These are phyloP conservation scores for Aspergillus haitiensis DNA, from an alignment of 495 filamentous ascomycete genomes.

Conservation along the genomic window DNA sequence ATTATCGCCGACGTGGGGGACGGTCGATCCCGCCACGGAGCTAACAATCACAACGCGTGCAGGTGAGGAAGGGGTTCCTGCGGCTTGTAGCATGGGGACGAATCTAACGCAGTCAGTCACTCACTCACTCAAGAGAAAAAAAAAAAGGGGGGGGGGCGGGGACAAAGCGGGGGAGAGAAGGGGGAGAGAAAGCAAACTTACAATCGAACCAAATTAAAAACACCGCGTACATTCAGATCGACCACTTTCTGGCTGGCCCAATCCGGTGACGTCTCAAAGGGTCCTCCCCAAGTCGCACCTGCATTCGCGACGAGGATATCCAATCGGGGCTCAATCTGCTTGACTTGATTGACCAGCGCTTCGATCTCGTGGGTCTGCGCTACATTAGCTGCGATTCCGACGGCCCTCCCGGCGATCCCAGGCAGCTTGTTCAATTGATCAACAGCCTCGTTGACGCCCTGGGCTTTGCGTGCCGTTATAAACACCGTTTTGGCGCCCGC, in stretches of 20 bases:
- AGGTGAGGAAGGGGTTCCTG: conserved; percentile 64
- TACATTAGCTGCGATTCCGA: conserved; percentile 75
- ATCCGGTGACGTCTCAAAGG: conserved; percentile 82
- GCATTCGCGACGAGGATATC: conserved; percentile 85
- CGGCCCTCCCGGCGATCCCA: conserved; percentile 64
- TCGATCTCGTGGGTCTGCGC: conserved; percentile 68
- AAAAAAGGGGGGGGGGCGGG: not conserved
- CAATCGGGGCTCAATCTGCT: conserved; percentile 65
- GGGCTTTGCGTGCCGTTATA: conserved; percentile 85
- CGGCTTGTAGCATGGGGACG: conserved; percentile 68
- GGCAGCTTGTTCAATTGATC: conserved; percentile 74
- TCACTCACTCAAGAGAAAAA: not conserved
- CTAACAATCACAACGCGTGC: conserved; percentile 79
- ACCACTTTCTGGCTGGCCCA: conserved; percentile 82
- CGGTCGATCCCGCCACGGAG: conserved; percentile 71
- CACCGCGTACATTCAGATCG: conserved; percentile 87
- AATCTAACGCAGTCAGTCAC: conserved; percentile 49
- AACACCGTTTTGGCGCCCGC: conserved; percentile 81
- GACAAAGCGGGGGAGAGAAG: conserved; percentile 28
- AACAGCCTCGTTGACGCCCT: conserved; percentile 72
- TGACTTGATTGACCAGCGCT: conserved; percentile 64
- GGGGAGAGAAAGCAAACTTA: no score
- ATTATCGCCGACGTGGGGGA: conserved; percentile 69
- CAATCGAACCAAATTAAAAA: conserved; percentile 78
- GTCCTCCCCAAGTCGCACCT: conserved; percentile 88